Base-by-base conservation (phyloP, 2,329 filamentous ascomycete species). In the Aureobasidium leucospermi region DNA sequence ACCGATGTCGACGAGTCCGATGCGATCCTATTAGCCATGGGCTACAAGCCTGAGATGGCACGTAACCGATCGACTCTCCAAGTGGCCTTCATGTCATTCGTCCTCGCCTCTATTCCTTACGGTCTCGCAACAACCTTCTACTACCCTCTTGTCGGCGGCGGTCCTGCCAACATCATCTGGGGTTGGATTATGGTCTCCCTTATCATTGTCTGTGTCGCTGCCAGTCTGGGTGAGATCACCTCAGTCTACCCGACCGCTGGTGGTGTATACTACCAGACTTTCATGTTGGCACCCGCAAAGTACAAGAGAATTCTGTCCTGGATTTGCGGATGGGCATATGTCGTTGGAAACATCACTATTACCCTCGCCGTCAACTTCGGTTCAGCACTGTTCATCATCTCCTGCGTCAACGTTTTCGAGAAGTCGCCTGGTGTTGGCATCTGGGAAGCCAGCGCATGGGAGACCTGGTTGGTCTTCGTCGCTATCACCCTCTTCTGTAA, bases 361-460 rank as follows among this genome's bases (percentile, higher is more conserved):
- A 90, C 88, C 0, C 78, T 90, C n/a, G 82, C 87, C n/a, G 87
- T 90, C 69, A 89, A 89, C 76, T 91, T 90, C 67, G 88, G 87
- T 68, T 81, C 79, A n/a, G 74, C 79, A 3, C 71, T 79, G 15
- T 82, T 83, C 70, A 70, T 82, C 53, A 74, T 80, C 63, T 78
- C 75, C 47, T 82, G 79, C 64, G 74, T 83, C 68, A 81, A 83
- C 65, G 76, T 83, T 58, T 84, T 82, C 67, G 75, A 78, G 62
- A 69, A 70, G 51, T 72, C 71, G 10, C 71, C 74, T 3, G 79
- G 78, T 15, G 72, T 75, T 23, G 75, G 75, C 16, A 74, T 79
- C 67, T 76, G 79, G 63, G 68, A 67, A 6, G 73, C 75, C 61
- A 65, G 73, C 59, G 67, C 71, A 19, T 80, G 75, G 60, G 76